Evolutionary conservation across 2,329 filamentous ascomycete species (phyloP).

Genomic region (Didymella pinodella): DNA sequence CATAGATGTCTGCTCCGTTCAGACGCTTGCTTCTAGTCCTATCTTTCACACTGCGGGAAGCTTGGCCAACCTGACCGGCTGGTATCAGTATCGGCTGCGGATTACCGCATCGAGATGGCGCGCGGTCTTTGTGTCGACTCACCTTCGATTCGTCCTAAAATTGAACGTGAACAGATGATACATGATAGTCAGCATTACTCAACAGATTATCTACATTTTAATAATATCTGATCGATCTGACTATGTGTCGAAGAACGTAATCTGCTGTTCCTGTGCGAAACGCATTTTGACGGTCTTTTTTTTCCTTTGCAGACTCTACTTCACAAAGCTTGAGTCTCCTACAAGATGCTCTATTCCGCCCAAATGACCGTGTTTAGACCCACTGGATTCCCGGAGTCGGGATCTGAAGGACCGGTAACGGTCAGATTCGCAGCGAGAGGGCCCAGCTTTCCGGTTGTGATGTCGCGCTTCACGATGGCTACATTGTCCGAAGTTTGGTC

Average conservation of each 20-base stretch:
- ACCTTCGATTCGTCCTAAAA: not conserved
- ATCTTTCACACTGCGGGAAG: not conserved
- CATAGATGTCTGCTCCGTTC: not conserved
- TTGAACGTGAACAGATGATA: not conserved
- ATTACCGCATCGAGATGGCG: not conserved
- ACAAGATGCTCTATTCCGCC: conserved; percentile 7
- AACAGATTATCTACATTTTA: not conserved
- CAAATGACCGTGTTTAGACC: conserved; percentile 19
- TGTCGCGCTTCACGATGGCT: conserved; percentile 44
- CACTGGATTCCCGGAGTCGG: conserved; percentile 8
- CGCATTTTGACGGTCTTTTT: not conserved
- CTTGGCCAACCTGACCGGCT: not conserved
- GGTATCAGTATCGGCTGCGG: not conserved
- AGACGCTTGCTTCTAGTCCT: not conserved
- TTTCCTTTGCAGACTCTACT: not conserved
- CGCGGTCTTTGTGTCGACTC: not conserved
- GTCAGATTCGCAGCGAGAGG: conserved; percentile 38
- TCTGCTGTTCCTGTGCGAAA: not conserved
- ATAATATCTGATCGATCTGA: not conserved
- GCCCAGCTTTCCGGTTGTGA: conserved; percentile 41
- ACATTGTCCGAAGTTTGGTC: conserved; percentile 46
- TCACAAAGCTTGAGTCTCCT: not conserved
- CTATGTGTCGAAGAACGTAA: not conserved
- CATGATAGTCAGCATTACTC: not conserved
- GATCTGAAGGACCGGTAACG: conserved; percentile 23